These are phyloP conservation scores for Cicer judaicum DNA, from an alignment of 306 rosid species.

Conservation along the genomic window DNA sequence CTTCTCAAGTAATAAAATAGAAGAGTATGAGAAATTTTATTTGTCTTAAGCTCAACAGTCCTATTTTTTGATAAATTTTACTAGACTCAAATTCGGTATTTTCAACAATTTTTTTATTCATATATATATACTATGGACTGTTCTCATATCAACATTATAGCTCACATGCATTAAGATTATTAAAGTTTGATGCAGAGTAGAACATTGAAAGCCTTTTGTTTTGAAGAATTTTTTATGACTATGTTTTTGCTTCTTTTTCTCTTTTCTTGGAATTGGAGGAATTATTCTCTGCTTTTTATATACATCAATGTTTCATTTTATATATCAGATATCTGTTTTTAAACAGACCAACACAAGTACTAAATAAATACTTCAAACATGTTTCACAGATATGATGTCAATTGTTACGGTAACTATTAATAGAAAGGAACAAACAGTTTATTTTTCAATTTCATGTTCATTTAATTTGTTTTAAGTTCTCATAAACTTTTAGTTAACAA, in stretches of 20 bases:
- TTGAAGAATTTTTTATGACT: constrained; percentile 17
- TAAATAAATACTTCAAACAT: no score
- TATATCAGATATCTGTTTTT: background rate
- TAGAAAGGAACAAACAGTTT: background rate
- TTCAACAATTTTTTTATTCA: no score
- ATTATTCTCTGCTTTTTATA: constrained; percentile 13
- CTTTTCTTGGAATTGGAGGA: background rate
- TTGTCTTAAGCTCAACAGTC: no score
- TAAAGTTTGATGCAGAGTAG: constrained; percentile 19
- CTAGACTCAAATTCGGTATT: no score
- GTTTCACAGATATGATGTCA: background rate
- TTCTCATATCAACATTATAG: no score
- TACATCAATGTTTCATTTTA: background rate
- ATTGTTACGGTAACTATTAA: background rate
- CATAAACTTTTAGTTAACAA: background rate
- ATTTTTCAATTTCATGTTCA: background rate
- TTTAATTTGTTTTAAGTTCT: background rate
- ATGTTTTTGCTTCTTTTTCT: background rate
- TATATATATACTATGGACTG: no score
- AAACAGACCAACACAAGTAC: background rate
- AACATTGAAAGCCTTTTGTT: background rate
- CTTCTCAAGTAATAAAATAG: no score
- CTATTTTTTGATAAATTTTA: no score
- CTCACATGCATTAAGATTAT: background rate
- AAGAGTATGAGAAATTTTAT: no score